Conservation (phyloP, 202 grass and related monocot genomes). For the Setaria italica region DNA sequence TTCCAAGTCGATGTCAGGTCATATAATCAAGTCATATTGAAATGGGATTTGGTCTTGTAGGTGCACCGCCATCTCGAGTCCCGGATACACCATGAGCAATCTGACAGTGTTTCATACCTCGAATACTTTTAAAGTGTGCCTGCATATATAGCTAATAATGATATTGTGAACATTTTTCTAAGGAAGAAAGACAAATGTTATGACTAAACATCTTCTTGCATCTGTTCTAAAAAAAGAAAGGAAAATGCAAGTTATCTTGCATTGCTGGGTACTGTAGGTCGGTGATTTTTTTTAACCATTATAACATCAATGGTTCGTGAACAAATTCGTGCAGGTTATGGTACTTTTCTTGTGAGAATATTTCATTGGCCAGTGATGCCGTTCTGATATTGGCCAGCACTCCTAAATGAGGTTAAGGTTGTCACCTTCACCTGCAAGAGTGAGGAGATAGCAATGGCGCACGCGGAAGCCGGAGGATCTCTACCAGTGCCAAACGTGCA, state of each 20-base stretch:
- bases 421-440: not conserved
- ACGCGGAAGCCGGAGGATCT: conserved; percentile 4
- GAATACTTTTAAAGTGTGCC: not conserved
- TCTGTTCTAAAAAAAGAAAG: too few relatives aligned
- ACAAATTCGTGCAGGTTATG: not conserved
- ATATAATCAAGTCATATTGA: not conserved
- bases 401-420: not conserved
- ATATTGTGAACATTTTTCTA: not conserved
- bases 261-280: not conserved
- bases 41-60: too few relatives aligned
- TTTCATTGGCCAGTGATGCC: not conserved
- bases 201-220: not conserved
- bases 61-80: too few relatives aligned
- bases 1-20: not conserved
- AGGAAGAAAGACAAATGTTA: not conserved
- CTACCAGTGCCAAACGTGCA: conserved; percentile 49
- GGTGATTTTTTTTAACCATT: not conserved
- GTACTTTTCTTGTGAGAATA: not conserved
- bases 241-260: too few relatives aligned
- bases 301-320: not conserved
- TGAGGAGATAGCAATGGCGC: conserved; percentile 12
- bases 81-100: not conserved
- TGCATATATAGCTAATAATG: too few relatives aligned
- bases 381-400: not conserved
- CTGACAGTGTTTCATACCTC: not conserved